phyloP scores from a whole-genome alignment of 768 basidiomycete species.

The Tricholoma terreum region DNA sequence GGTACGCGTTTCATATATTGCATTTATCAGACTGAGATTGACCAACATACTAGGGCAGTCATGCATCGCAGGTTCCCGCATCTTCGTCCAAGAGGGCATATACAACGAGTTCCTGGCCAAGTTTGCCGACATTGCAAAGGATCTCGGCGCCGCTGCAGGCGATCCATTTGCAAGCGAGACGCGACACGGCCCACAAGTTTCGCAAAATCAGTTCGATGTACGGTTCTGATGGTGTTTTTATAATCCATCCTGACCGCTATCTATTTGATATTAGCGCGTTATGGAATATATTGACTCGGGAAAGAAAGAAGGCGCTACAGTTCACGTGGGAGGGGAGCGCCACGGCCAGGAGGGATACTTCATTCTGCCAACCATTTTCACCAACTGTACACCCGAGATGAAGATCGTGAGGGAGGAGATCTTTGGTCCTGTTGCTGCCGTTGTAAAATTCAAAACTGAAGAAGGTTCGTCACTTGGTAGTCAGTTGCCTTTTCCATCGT shows the following conservation, averaged over 20 bases:
- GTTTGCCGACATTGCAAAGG: slow-evolving; percentile 48
- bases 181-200: slow-evolving; percentile 71
- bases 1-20: slow-evolving; percentile 22
- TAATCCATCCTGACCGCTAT: background rate
- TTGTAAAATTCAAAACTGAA: slow-evolving; percentile 66
- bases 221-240: slow-evolving; percentile 23
- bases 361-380: slow-evolving; percentile 67
- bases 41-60: slow-evolving; percentile 44
- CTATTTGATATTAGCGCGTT: slow-evolving; percentile 43
- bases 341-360: slow-evolving; percentile 65
- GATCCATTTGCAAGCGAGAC: slow-evolving; percentile 56
- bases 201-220: slow-evolving; percentile 64
- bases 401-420: slow-evolving; percentile 68
- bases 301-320: slow-evolving; percentile 59
- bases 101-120: slow-evolving; percentile 73
- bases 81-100: slow-evolving; percentile 75
- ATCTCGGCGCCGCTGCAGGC: slow-evolving; percentile 48
- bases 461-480: slow-evolving; percentile 27
- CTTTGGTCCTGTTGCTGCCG: slow-evolving; percentile 71
- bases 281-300: slow-evolving; percentile 71
- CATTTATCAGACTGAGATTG: background rate
- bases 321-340: slow-evolving; percentile 56
- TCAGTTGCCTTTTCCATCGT: background rate
- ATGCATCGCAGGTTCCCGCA: slow-evolving; percentile 79
- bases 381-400: slow-evolving; percentile 58